These are phyloP conservation scores for Nicotiana noctiflora DNA, from an alignment of 257 asterid genomes.

Conservation along the genomic window DNA sequence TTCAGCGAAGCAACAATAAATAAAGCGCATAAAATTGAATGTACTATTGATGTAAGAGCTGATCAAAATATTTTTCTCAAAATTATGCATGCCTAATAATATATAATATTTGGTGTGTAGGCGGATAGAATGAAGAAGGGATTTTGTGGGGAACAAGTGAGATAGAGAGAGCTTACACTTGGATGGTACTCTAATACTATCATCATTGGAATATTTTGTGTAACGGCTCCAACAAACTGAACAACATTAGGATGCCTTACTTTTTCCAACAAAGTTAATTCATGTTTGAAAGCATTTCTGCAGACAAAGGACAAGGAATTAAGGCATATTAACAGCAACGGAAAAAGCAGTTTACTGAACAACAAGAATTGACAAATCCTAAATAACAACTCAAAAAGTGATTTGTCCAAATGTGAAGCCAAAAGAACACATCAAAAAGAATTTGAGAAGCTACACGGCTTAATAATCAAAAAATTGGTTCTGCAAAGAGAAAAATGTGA, in stretches of 20 bases:
- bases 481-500: not conserved
- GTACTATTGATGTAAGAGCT: not conserved
- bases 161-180: slow-evolving; percentile 47
- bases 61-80: not conserved
- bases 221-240: slow-evolving; percentile 98
- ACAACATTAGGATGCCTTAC: slow-evolving; percentile 97
- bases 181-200: slow-evolving; percentile 78
- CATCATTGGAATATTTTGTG: slow-evolving; percentile 98
- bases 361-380: not conserved
- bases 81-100: not conserved
- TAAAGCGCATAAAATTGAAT: not conserved
- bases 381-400: not conserved
- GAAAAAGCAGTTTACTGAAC: not conserved
- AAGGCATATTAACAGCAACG: not conserved
- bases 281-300: slow-evolving; percentile 87
- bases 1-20: not conserved
- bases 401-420: not conserved
- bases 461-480: not conserved
- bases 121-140: not conserved
- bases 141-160: not conserved
- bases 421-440: not conserved
- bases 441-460: not conserved
- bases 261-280: slow-evolving; percentile 77
- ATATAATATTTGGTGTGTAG: not conserved
- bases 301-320: slow-evolving; percentile 11